Evolutionary conservation across 2,329 filamentous ascomycete species (phyloP), one percentile per base, ranked within the genome.

Genomic region (Grosmannia serpens): DNA sequence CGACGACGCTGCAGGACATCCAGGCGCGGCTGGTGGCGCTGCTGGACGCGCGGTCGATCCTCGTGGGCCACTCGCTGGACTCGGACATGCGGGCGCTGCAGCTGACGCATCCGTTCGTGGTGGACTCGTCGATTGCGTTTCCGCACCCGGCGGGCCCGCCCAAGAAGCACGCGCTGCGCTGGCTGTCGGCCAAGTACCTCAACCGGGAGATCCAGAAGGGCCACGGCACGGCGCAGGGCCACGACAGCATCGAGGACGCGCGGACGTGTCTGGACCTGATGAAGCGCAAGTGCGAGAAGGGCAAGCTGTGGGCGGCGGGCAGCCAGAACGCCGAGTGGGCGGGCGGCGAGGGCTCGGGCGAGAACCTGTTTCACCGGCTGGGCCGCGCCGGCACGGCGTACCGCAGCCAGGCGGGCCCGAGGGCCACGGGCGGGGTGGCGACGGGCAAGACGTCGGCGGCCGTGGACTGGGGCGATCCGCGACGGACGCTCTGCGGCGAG

Each of bases 241-340:
- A 99, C 69, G 87, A 97, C 76, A 94, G 89, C 60, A 81, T 96
- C 62, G 94, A 99, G 71, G 94, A 99, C 70, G 91, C 94, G 17
- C 85, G 81, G 63, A 91, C 94, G 3, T 95, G 91, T 63, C 84
- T 99, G 17, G 91, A 97, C 66, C 85, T 99, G 1, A 84, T 97
- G 53, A 95, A 94, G 71, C 86, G 92, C 68, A 99, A 99, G 71
- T 96, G 92, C 70, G 91, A 97, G 70, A 94, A 89, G 72, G 94
- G 94, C 47, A 88, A 88, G 63, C 73, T 77, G 27, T 99, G 91
- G 89, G 94, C 90, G 41, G 87, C 86, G 0, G 55, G 59, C 17
- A 59, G 46, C 22, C 53, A 27, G 11, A 53, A 24, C 41, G 57
- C 53, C 31, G 59, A 58, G 46, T 57, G 59, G 47, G 61, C 61